phyloP scores from a whole-genome alignment of 352 stramenopile genomes.

The Phytopythium cucurbitacearum region DNA sequence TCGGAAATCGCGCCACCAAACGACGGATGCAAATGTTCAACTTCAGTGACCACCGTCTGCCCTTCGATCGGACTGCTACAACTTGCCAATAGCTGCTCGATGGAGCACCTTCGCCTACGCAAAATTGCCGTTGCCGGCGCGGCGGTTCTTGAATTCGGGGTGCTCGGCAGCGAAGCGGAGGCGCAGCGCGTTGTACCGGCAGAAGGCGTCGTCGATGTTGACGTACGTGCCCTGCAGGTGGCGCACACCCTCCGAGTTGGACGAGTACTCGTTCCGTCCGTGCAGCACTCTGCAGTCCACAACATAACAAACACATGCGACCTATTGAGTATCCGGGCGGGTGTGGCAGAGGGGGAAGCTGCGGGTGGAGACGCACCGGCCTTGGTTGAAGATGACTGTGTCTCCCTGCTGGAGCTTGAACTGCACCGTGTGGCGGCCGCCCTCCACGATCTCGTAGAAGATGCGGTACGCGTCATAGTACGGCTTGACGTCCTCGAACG shows the following conservation, averaged over 20 bases:
- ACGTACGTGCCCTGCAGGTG: conserved; percentile 85
- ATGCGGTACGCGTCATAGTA: conserved; percentile 85
- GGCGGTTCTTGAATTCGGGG: conserved; percentile 48
- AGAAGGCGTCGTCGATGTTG: conserved; percentile 87
- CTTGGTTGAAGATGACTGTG: conserved; percentile 85
- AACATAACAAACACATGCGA: background rate
- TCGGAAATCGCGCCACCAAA: too few relatives aligned
- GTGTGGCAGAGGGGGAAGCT: background rate
- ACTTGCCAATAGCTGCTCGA: background rate
- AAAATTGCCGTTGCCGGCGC: conserved; percentile 72
- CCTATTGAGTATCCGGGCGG: too few relatives aligned
- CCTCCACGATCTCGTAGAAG: conserved; percentile 80
- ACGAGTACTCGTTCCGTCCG: conserved; percentile 69
- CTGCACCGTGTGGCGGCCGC: conserved; percentile 60
- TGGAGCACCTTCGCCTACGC: conserved; percentile 17
- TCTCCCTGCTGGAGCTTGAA: conserved; percentile 80
- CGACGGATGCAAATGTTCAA: too few relatives aligned
- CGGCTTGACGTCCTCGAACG: conserved; percentile 57
- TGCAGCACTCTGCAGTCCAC: conserved; percentile 48
- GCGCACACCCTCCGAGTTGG: conserved; percentile 62
- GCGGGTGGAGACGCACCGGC: conserved; percentile 24
- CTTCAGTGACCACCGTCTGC: too few relatives aligned
- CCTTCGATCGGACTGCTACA: too few relatives aligned
- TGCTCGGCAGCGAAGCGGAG: conserved; percentile 42
- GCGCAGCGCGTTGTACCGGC: conserved; percentile 73